Evolutionary conservation across 108 stramenopile genomes (phyloP).

Genomic region (Nitzschia sp.): DNA sequence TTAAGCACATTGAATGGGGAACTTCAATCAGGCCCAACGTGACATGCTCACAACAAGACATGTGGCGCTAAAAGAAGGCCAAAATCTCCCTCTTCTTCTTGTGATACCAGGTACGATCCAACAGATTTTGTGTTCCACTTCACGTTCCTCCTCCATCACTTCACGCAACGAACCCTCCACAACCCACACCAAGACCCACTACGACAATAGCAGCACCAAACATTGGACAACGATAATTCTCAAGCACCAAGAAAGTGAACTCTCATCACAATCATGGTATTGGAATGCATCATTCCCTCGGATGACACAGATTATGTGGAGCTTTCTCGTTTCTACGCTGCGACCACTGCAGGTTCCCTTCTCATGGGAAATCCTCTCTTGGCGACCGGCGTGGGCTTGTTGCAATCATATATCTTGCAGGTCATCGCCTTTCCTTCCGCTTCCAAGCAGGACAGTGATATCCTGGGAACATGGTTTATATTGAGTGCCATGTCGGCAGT

Average conservation of each 20-base stretch:
- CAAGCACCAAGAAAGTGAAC: neutral
- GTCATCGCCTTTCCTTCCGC: neutral
- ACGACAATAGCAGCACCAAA: neutral
- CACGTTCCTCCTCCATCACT: no score
- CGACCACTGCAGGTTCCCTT: constrained; percentile 1
- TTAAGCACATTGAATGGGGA: no score
- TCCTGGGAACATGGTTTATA: neutral
- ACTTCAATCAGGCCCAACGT: no score
- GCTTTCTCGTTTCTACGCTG: constrained; percentile 1
- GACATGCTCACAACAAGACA: no score
- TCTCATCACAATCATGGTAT: neutral
- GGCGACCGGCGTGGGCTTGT: neutral
- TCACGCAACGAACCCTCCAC: no score
- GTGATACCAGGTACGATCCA: no score
- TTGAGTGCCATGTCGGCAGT: constrained; percentile 4
- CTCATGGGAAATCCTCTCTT: constrained; percentile 6
- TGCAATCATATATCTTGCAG: constrained; percentile 2
- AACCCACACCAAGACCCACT: neutral
- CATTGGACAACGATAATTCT: neutral
- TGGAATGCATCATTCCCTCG: constrained; percentile 4
- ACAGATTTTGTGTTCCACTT: no score
- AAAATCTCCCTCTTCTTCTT: no score
- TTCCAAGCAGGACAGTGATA: constrained; percentile 3
- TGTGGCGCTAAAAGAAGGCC: no score
- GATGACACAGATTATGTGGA: constrained; percentile 7